Evolutionary conservation across 257 asterid species (phyloP), one percentile per base, ranked within the genome.

Genomic region (Ajuga chamaepitys): DNA sequence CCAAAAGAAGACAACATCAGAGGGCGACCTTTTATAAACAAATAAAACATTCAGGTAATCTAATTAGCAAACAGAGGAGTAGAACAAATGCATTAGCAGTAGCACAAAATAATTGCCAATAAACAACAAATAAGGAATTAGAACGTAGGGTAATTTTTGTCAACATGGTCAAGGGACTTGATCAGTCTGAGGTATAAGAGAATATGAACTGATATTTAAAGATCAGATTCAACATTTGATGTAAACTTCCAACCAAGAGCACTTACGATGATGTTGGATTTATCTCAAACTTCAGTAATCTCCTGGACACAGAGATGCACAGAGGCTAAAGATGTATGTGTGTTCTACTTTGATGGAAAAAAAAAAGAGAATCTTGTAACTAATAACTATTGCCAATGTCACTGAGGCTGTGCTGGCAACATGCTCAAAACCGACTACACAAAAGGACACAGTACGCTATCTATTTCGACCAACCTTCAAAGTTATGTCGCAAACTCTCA

Each of bases 1-100:
- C 48, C 78, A 70, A 55, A 67, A 70, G 50, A 77, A 28, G 4
- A 20, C 16, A 62, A 30, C 24, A 68, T 58, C 18, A 71, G 68
- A 35, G 7, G 35, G 32, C 30, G 24, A 21, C 9, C 13, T 38
- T 37, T 28, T 32, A 17, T 28, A 26, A 37, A 60, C 34, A 30
- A 3, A 44, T 14, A 18, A 25, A 54, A 48, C 38, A 75, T 47
- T 32, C 37, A 28, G 34, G 58, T 52, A 38, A 62, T 48, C 26
- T 25, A 14, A 34, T 63, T 26, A 62, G 25, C 1, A 28, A 50
- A 64, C 34, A 60, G 38, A 64, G 9, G 25, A 65, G 25, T 46
- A 60, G 55, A 66, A 51, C n/a, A 46, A 70, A 52, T 59, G 58
- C 25, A 44, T 9, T 17, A 45, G 64, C 52, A 42, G 25, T 30